Conservation (phyloP, 257 asterid species). For the Prunella vulgaris region DNA sequence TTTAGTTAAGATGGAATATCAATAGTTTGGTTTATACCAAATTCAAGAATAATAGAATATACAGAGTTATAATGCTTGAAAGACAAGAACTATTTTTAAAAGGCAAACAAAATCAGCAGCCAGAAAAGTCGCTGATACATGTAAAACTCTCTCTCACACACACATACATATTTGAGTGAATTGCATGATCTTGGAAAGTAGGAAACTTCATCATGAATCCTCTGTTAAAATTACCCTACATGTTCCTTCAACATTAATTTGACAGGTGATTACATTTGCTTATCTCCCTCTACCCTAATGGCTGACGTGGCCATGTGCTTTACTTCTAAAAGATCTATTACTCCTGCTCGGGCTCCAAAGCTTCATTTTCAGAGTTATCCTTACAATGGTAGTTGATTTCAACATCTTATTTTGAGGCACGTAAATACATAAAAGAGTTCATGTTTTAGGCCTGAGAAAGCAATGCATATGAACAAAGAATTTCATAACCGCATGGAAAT, state of each 20-base stretch:
- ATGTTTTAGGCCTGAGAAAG: not conserved
- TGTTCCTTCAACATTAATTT: not conserved
- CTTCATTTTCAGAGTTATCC: not conserved
- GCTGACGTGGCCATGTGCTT: not conserved
- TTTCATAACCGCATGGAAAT: not conserved
- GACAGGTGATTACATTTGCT: not conserved
- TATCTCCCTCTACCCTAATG: not conserved
- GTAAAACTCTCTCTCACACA: not conserved
- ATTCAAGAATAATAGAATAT: not conserved
- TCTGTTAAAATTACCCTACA: not conserved
- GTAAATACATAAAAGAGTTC: not conserved
- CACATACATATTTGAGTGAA: not conserved
- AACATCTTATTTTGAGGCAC: not conserved
- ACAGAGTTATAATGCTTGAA: conserved; percentile 1
- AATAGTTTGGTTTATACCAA: not conserved
- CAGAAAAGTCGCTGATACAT: not conserved
- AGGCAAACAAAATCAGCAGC: not conserved
- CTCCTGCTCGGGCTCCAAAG: not conserved
- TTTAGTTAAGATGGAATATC: not conserved
- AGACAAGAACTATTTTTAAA: not conserved
- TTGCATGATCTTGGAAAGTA: not conserved
- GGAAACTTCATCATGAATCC: not conserved
- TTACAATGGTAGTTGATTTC: not conserved
- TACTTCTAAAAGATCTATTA: not conserved
- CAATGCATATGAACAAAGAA: not conserved